Evolutionary conservation across 169 alveolate species (phyloP).

Genomic region (Cryptosporidium muris): DNA sequence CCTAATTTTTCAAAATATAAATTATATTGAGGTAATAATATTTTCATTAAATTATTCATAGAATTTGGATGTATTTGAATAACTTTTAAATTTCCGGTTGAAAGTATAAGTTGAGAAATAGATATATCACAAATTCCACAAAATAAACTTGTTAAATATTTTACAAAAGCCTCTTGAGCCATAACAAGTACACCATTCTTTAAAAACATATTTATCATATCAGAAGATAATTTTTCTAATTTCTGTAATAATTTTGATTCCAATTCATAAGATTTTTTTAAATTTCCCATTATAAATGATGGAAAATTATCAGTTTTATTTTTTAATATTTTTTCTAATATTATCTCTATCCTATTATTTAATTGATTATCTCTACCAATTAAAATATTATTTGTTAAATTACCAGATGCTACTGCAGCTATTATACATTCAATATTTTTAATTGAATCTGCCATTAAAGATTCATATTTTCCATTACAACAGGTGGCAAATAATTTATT

Average conservation of each 20-base stretch:
- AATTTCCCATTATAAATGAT: neutral
- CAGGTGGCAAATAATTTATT: neutral
- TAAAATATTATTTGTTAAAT: neutral
- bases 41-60: neutral
- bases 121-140: slow-evolving; percentile 5
- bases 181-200: neutral
- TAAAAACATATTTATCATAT: neutral
- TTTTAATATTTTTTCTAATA: neutral
- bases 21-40: neutral
- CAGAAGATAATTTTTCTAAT: neutral
- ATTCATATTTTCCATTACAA: slow-evolving; percentile 7
- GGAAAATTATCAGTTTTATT: neutral
- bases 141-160: neutral
- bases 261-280: neutral
- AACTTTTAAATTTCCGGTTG: slow-evolving; percentile 5
- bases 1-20: neutral
- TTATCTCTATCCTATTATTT: neutral
- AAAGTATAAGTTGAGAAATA: neutral
- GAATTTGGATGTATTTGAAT: slow-evolving; percentile 3
- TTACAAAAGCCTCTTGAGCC: neutral
- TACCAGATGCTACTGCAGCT: neutral
- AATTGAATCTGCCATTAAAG: neutral
- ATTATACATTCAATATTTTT: neutral
- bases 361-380: neutral
- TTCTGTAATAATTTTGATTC: neutral